Percentiles rank a stretch among this genome's conserved stretches.
phyloP scores from a whole-genome alignment of 2,329 filamentous ascomycete genomes.

The Penicillium sclerotiorum region DNA sequence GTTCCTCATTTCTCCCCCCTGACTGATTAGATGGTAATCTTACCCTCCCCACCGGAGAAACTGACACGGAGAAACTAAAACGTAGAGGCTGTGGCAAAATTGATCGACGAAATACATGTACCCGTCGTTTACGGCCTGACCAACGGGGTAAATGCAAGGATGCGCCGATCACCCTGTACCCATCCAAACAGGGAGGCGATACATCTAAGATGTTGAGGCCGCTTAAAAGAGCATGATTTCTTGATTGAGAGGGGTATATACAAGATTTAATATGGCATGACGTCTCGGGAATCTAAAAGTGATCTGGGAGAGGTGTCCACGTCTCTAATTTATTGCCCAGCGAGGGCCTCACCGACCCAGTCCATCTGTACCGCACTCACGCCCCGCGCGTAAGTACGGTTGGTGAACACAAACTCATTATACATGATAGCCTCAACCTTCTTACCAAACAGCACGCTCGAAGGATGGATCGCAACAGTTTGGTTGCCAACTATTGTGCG shows the following conservation, averaged over 20 bases:
- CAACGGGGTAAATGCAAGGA: constrained; percentile 12
- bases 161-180: constrained; percentile 4
- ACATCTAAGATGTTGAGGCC: no score
- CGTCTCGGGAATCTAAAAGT: not conserved
- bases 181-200: not conserved
- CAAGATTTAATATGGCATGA: constrained; percentile 3
- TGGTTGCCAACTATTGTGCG: constrained; percentile 64
- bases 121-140: constrained; percentile 1
- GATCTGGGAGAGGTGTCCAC: not conserved
- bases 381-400: constrained; percentile 62
- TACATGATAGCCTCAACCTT: constrained; percentile 66
- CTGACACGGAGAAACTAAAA: no score
- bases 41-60: no score
- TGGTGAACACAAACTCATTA: constrained; percentile 68
- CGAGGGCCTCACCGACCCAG: constrained; percentile 60
- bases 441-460: constrained; percentile 61
- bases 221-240: no score
- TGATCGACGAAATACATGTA: constrained; percentile 13
- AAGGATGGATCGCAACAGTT: constrained; percentile 64
- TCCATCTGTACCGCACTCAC: constrained; percentile 65
- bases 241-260: constrained; percentile 4
- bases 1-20: not conserved
- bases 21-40: not conserved
- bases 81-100: constrained; percentile 18
- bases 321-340: constrained; percentile 23